Base-by-base conservation (phyloP, 2,329 filamentous ascomycete species). In the Phaeomoniella chlamydospora region DNA sequence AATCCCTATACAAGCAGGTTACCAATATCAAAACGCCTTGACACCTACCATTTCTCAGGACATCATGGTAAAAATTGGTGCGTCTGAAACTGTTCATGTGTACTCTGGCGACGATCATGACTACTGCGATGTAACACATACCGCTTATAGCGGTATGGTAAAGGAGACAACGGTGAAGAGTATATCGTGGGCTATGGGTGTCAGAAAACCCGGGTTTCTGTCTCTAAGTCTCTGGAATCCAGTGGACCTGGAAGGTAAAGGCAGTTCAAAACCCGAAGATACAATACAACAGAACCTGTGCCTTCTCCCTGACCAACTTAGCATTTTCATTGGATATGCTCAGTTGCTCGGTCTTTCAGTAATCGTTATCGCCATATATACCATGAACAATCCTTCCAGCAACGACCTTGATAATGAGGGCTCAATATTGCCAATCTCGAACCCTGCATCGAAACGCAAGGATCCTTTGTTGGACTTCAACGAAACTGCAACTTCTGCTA, bases 21-120 rank as follows among this genome's bases (percentile, higher is more conserved):
- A 94, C 51, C 90, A 98, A 55, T 98, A 98, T 52, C 88, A 96
- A 55, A 98, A 94, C 48, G 88, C 94, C 2, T 72, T 98, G 16
- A 80, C 72, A 35, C 74, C 79, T 34, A 68, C 73, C 2, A 75
- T 94, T 45, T 90, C 87, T 1, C 68, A 75, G 32, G 75, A 77
- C 35, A 64, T 98, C 26, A 64, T 94, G 30, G 70, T 78, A 40
- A 82, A 77, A 43, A 67, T 94, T 19, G 86, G 85, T 1, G 50
- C 57, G 19, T 39, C 44, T 5, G 37, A 42, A 15, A 83, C 90
- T 42, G 74, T 96, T 10, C 80, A 90, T 44, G 80, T 87, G 31
- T 98, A 96, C 52, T 94, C 86, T 0, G 90, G 90, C 9, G 90
- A 98, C 49, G 90, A 98, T 52, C 90, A 98, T 61, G 90, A 98